Conservation (phyloP, 1,284 basidiomycete genomes). For the Puccinia triticina region DNA sequence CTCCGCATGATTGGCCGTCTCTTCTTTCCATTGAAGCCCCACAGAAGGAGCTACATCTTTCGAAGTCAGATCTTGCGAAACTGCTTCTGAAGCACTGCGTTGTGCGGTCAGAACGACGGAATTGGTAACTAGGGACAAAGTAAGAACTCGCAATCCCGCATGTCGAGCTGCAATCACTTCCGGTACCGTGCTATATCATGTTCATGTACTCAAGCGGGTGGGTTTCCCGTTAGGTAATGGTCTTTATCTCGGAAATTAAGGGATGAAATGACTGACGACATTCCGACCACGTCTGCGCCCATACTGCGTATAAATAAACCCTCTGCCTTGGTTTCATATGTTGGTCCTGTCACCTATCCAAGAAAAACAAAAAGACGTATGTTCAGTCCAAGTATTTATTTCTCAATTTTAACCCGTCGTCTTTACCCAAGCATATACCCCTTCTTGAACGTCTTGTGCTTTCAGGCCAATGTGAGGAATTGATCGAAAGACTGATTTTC, state of each 20-base stretch:
- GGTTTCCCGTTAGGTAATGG: neutral
- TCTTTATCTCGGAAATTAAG: neutral
- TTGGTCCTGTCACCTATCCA: constrained; percentile 63
- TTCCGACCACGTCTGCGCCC: constrained; percentile 64
- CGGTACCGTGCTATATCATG: constrained; percentile 66
- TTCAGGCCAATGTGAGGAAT: constrained; percentile 56
- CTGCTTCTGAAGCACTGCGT: constrained; percentile 53
- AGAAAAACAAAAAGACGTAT: neutral
- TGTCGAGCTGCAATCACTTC: constrained; percentile 80
- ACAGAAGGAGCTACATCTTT: neutral
- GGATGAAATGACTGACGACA: constrained; percentile 34
- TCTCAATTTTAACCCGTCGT: constrained; percentile 60
- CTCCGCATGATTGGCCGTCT: constrained; percentile 50
- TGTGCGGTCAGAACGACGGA: constrained; percentile 56
- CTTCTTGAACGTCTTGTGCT: constrained; percentile 68
- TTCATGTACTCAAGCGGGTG: neutral
- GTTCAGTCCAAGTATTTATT: neutral
- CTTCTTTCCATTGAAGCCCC: constrained; percentile 37
- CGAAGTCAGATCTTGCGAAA: constrained; percentile 30
- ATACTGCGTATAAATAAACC: constrained; percentile 72
- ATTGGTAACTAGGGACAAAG: constrained; percentile 58
- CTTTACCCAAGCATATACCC: constrained; percentile 80
- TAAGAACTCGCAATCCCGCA: constrained; percentile 59
- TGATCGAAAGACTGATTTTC: constrained; percentile 48
- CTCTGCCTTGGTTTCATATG: constrained; percentile 80